These are phyloP conservation scores for Phaeophleospora eucalypticola DNA, from an alignment of 2,329 filamentous ascomycete genomes.

Conservation along the genomic window DNA sequence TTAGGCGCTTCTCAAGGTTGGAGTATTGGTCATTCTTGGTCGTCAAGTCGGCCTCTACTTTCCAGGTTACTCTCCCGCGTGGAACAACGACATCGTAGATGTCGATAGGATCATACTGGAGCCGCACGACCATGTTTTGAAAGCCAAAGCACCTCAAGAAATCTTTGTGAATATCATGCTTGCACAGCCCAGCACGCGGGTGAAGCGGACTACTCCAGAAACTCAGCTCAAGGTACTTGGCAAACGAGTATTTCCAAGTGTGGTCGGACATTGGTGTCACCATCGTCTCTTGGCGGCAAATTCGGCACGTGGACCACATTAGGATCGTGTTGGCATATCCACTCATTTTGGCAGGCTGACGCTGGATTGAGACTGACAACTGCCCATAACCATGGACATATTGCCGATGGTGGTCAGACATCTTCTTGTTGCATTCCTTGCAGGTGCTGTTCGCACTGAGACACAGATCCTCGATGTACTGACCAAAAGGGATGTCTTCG, in stretches of 20 bases:
- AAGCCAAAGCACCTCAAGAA: slow-evolving; percentile 91
- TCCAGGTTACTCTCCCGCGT: slow-evolving; percentile 88
- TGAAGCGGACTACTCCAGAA: slow-evolving; percentile 89
- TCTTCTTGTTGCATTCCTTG: slow-evolving; percentile 76
- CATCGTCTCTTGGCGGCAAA: slow-evolving; percentile 85
- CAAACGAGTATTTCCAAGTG: slow-evolving; percentile 97
- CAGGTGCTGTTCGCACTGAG: slow-evolving; percentile 72
- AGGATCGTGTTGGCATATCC: slow-evolving; percentile 71
- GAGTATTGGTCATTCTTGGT: slow-evolving; percentile 89
- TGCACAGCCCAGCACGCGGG: slow-evolving; percentile 69
- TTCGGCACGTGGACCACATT: slow-evolving; percentile 97
- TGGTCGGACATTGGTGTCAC: slow-evolving; percentile 87
- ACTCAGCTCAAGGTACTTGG: slow-evolving; percentile 94
- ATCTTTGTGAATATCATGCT: slow-evolving; percentile 87
- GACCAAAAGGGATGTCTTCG: slow-evolving; percentile 86
- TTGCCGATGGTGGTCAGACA: slow-evolving; percentile 90
- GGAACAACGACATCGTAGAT: slow-evolving; percentile 93
- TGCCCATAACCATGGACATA: slow-evolving; percentile 96
- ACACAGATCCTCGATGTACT: slow-evolving; percentile 90
- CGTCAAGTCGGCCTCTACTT: slow-evolving; percentile 87
- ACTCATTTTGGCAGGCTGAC: slow-evolving; percentile 61
- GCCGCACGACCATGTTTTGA: slow-evolving; percentile 75
- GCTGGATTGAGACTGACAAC: slow-evolving; percentile 85
- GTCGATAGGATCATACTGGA: slow-evolving; percentile 90
- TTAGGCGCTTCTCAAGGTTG: slow-evolving; percentile 75